phyloP scores from a whole-genome alignment of 2,329 filamentous ascomycete species.

The Colletotrichum theobromicola region DNA sequence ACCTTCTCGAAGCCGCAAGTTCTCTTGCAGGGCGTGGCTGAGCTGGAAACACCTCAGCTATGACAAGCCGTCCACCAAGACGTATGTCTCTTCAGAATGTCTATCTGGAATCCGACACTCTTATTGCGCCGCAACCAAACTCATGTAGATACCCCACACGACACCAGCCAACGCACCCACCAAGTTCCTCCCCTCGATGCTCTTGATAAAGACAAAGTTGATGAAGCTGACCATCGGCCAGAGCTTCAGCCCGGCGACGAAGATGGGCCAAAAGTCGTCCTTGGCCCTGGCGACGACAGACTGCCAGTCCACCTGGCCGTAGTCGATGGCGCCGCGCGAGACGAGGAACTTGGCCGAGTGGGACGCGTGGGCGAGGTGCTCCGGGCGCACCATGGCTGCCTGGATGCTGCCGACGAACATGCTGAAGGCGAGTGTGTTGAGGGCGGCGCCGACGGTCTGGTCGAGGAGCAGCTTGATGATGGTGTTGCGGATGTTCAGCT shows the following conservation, averaged over 20 bases:
- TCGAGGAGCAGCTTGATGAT: conserved; percentile 71
- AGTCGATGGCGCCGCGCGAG: conserved; percentile 46
- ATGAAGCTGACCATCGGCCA: conserved; percentile 75
- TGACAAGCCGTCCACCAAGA: not conserved
- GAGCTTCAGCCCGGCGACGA: conserved; percentile 70
- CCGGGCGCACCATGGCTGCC: conserved; percentile 46
- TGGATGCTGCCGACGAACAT: conserved; percentile 63
- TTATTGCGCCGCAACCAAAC: conserved; percentile 56
- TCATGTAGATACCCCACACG: conserved; percentile 78
- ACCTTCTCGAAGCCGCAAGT: not conserved
- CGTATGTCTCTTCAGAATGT: not conserved
- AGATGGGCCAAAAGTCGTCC: conserved; percentile 67
- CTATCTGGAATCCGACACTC: not conserved
- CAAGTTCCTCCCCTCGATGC: conserved; percentile 73
- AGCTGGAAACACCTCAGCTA: not conserved
- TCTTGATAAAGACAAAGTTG: conserved; percentile 72
- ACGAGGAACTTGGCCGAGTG: conserved; percentile 31
- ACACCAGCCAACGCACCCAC: conserved; percentile 76
- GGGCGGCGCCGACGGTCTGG: conserved; percentile 67
- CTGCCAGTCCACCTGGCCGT: conserved; percentile 48
- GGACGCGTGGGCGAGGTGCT: conserved; percentile 38
- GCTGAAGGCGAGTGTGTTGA: conserved; percentile 71
- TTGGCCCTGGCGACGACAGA: conserved; percentile 47
- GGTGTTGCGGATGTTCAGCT: conserved; percentile 68
- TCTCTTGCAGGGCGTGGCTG: not conserved